phyloP scores from a whole-genome alignment of 2,329 filamentous ascomycete species.

The Fusarium sp. region DNA sequence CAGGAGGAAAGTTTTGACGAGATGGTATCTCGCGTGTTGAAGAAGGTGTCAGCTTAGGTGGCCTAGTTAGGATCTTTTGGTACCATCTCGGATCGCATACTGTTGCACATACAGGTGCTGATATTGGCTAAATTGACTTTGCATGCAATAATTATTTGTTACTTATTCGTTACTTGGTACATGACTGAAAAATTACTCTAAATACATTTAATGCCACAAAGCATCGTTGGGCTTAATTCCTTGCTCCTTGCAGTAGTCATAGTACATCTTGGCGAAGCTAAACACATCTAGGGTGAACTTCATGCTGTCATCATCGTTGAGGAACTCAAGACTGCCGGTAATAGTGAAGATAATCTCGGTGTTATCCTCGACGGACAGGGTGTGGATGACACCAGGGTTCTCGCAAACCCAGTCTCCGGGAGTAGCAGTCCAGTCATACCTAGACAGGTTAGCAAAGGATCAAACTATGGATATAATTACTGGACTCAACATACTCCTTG shows the following conservation, averaged over 20 bases:
- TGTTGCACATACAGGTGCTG: too few relatives aligned
- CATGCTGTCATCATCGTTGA: constrained; percentile 47
- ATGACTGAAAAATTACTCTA: not conserved
- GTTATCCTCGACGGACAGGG: constrained; percentile 42
- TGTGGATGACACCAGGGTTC: constrained; percentile 47
- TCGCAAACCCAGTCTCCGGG: constrained; percentile 48
- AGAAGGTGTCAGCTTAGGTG: not conserved
- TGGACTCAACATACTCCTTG: constrained; percentile 32
- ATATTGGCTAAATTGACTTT: too few relatives aligned
- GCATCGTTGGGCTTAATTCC: constrained; percentile 37
- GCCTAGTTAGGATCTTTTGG: too few relatives aligned
- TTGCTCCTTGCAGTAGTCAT: constrained; percentile 36
- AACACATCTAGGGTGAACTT: constrained; percentile 46
- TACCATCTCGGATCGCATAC: too few relatives aligned
- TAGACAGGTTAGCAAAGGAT: constrained; percentile 24
- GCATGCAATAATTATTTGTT: too few relatives aligned
- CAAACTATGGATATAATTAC: too few relatives aligned
- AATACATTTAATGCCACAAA: constrained; percentile 31
- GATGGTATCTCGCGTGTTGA: constrained; percentile 13
- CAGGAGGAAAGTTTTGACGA: constrained; percentile 9
- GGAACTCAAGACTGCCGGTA: constrained; percentile 47
- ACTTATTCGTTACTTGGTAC: too few relatives aligned
- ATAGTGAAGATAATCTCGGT: constrained; percentile 48
- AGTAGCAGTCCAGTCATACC: constrained; percentile 47
- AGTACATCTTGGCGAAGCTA: constrained; percentile 44